These are phyloP conservation scores for Bromus sterilis DNA, from an alignment of 176 grass and related monocot genomes.

Conservation along the genomic window DNA sequence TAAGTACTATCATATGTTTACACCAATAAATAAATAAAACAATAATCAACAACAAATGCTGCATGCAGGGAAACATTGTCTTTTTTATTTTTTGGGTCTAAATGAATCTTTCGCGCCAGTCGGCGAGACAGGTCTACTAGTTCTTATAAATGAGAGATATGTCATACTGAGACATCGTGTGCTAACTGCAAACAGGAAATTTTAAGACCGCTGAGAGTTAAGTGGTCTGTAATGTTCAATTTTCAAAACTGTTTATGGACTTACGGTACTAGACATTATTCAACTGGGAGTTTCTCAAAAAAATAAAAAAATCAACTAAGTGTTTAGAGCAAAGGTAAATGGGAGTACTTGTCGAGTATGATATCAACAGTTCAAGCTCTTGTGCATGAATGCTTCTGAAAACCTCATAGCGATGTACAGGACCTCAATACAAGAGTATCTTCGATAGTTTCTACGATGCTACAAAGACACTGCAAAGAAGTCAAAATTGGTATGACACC, in stretches of 20 bases:
- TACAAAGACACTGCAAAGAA: neutral
- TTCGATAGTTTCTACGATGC: conserved; percentile 27
- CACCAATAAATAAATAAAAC: too few species aligned
- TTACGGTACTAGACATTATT: neutral
- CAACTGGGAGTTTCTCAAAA: neutral
- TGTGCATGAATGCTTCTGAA: neutral
- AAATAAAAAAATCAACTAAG: neutral
- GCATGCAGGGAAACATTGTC: too few species aligned
- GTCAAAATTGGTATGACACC: conserved; percentile 22
- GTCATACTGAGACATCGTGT: neutral
- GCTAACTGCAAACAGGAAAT: neutral
- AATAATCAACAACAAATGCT: too few species aligned
- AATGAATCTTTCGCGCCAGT: too few species aligned
- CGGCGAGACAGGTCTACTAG: too few species aligned
- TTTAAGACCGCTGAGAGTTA: neutral
- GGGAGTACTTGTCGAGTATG: neutral
- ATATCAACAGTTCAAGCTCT: neutral
- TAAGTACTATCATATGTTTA: too few species aligned
- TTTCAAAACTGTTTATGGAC: neutral
- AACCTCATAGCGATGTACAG: conserved; percentile 25
- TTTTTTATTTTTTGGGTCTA: too few species aligned
- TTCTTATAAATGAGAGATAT: neutral
- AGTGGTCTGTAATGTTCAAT: neutral
- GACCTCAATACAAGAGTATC: neutral
- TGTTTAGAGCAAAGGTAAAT: neutral